Base-by-base conservation (phyloP, 1,284 basidiomycete species). In the Bjerkandera adusta region DNA sequence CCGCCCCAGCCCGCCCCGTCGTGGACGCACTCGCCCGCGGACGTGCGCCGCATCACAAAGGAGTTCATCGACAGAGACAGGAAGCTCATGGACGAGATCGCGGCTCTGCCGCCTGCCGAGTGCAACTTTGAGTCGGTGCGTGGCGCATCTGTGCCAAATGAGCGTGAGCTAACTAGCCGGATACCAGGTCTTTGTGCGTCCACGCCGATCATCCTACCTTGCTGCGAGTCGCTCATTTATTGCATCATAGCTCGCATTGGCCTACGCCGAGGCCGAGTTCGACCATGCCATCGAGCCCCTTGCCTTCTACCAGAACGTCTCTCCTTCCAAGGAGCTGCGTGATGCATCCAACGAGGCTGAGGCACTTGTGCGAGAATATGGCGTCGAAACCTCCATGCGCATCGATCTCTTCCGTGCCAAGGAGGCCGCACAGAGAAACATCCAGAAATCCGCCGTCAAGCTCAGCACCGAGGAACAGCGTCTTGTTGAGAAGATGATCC, bases 291-390 rank as follows among this genome's bases (percentile, higher is more conserved):
- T 71, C 6, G 83, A 85, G 54, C 85, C 85, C 0, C 70, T 87
- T 11, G 66, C 72, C 0, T 92, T 92, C 67, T 87, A 90, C 60
- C 85, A 89, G 63, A 88, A 89, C 55, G 86, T 92, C 16, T 85
- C 86, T 12, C 68, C 81, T 0, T 70, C 73, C 43, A 83, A 89
- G 60, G 77, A 76, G 36, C 72, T 92, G 16, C 76, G 89, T 5
- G 86, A 90, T 56, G 84, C 86, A 1, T 83, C 85, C 1, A 85
- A 81, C 47, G 77, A 78, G 30, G 81, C 83, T 1, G 87, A 91
- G 60, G 74, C 77, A n/a, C 68, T 79, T 34, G 65, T 83, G 18
- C 79, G 81, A 39, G 78, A 88, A 52, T 89, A 80, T 52, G 69
- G 69, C 21, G 81, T 91, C 34, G 83, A 89, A 51, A 72, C 77